A percentile compares a stretch with the other conserved stretches of the same genome.
Evolutionary conservation across 768 basidiomycete species (phyloP).

Genomic region (Calvatia gigantea): DNA sequence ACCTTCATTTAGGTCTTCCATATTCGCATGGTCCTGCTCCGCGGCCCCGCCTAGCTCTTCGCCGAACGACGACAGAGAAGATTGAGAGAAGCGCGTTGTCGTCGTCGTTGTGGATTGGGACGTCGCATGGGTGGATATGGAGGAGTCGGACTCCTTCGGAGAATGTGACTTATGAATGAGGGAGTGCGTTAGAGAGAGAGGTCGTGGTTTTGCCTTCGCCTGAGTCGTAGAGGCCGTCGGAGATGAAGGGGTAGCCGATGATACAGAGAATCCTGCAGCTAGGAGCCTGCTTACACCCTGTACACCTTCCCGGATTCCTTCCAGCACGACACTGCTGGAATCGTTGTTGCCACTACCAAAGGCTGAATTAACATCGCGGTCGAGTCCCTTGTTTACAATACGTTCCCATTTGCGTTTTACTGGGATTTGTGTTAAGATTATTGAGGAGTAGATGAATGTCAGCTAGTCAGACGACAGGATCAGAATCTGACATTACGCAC

Average conservation of each 20-base stretch:
- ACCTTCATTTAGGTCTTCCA: slow-evolving; percentile 1
- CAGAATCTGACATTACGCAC: slow-evolving; percentile 31
- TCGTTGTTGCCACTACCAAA: neutral
- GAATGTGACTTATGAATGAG: slow-evolving; percentile 20
- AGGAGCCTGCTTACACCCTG: slow-evolving; percentile 56
- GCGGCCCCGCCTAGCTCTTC: slow-evolving; percentile 21
- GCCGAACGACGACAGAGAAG: slow-evolving; percentile 42
- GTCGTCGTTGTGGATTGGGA: slow-evolving; percentile 18
- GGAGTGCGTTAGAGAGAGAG: slow-evolving; percentile 18
- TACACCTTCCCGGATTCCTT: slow-evolving; percentile 64
- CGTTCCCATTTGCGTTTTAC: slow-evolving; percentile 86
- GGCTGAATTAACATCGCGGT: slow-evolving; percentile 21
- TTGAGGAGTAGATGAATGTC: neutral
- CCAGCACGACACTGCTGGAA: slow-evolving; percentile 27
- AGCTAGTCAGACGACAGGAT: neutral
- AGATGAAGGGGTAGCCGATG: slow-evolving; percentile 3
- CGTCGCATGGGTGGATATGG: slow-evolving; percentile 22
- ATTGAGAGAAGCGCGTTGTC: slow-evolving; percentile 40
- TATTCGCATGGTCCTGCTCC: neutral
- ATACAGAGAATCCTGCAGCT: slow-evolving; percentile 36
- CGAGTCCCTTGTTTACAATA: slow-evolving; percentile 66
- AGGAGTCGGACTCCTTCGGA: slow-evolving; percentile 27
- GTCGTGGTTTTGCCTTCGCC: slow-evolving; percentile 7
- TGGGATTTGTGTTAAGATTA: slow-evolving; percentile 18
- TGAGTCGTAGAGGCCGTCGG: neutral